Base-by-base conservation (phyloP, 805 yeast genomes). In the Pichia thaimueangensis region DNA sequence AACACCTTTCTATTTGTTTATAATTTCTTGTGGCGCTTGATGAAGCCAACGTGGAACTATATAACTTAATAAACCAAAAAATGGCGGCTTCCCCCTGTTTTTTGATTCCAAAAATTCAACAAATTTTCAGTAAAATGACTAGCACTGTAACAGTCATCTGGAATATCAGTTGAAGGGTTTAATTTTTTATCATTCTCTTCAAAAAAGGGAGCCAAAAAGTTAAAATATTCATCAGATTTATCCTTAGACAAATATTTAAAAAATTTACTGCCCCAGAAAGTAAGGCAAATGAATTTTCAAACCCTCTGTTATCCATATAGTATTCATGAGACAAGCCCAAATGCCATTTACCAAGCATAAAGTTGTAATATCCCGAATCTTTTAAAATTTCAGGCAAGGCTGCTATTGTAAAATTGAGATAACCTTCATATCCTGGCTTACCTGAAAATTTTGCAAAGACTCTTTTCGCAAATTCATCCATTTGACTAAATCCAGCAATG, bases 21-120 rank as follows among this genome's bases (percentile, higher is more conserved):
- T 63, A 7, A 63, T 53, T 6, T 70, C 71, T 37, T 57, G 56
- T 6, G 80, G 80, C 1, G 82, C 82, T 56, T 77, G 82, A 51
- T 69, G 67, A 10, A 83, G 83, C 82, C 83, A 78, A 53, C 77
- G 82, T 3, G 82, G 83, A 1, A 83, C 82, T 5, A 81, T 75
- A 50, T 73, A 76, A 6, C 82, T 77, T 43, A 78, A 59, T 20
- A 64, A 57, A 4, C 78, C 76, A 43, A 76, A 72, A 47, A 73
- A 77, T 9, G 82, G 82, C 50, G 71, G 60, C n/a, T 61, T 72
- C 5, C 52, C 50, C 37, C 74, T 58, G 4, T 47, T 42, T 12
- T 55, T 49, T 33, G 57, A 67, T 22, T 66, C 69, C 31, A 74
- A 45, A 11, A 64, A 67, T 22, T 39, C 23, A 22, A 39, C 24